Evolutionary conservation across 2,329 filamentous ascomycete genomes (phyloP).

Genomic region (Phialophora chinensis): DNA sequence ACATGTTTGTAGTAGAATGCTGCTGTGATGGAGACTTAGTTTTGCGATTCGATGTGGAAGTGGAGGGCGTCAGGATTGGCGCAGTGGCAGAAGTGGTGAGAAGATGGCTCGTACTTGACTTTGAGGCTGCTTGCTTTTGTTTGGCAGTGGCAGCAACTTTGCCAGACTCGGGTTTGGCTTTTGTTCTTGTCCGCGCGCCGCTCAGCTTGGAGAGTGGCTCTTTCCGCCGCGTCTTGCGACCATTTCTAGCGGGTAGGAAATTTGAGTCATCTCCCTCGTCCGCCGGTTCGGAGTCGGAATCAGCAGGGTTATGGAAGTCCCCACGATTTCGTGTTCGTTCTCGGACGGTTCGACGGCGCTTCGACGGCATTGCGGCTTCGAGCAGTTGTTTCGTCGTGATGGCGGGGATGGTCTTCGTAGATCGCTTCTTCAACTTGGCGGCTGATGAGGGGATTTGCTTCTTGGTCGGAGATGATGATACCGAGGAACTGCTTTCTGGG

Average conservation of each 20-base stretch:
- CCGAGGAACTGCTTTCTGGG: conserved; percentile 30
- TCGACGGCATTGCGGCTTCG: conserved; percentile 32
- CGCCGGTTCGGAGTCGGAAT: conserved; percentile 24
- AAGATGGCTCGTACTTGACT: conserved; percentile 35
- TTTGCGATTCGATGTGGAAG: conserved; percentile 34
- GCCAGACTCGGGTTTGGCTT: conserved; percentile 17
- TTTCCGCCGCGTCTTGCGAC: conserved; percentile 26
- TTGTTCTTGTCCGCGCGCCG: conserved; percentile 13
- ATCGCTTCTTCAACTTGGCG: conserved; percentile 17
- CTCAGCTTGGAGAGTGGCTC: conserved; percentile 16
- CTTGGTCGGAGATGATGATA: conserved; percentile 26
- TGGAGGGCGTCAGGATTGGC: conserved; percentile 34
- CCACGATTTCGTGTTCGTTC: conserved; percentile 13
- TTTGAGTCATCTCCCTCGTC: conserved; percentile 33
- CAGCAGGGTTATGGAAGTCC: conserved; percentile 36
- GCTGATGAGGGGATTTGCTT: neutral
- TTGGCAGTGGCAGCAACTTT: conserved; percentile 19
- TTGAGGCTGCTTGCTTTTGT: conserved; percentile 20
- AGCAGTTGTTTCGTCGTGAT: conserved; percentile 34
- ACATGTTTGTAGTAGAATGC: conserved; percentile 22
- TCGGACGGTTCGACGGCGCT: conserved; percentile 22
- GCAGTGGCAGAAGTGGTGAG: conserved; percentile 32
- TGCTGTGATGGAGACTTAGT: conserved; percentile 39
- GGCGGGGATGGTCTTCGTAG: conserved; percentile 17
- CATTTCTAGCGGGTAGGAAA: conserved; percentile 34